Base-by-base conservation (phyloP, 257 asterid species). In the Ilex asprella region DNA sequence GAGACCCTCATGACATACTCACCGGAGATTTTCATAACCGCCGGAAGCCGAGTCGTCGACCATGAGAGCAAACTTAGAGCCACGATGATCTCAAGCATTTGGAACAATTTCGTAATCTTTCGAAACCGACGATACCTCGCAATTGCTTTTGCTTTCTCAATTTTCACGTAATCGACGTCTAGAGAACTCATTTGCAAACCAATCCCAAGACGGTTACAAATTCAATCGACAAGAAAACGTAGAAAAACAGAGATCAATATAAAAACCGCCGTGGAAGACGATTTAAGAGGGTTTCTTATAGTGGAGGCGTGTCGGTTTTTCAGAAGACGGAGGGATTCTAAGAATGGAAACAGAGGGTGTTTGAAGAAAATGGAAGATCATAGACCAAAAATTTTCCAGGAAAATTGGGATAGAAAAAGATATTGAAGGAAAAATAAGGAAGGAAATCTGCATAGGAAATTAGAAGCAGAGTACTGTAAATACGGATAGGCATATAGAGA, bases 21-120 rank as follows among this genome's bases (percentile, higher is more conserved):
- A 21, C 43, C 65, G 30, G 57, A 27, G 39, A 44, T 3, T 29
- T 35, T 49, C 10, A 61, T 14, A 27, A 29, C 30, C 5, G 66
- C 15, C 30, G 58, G 66, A 32, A 61, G 57, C 8, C 7, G 39
- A 47, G 58, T 50, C 44, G 56, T 47, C 43, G 46, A 61, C 66
- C 41, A 61, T 4, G 57, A 50, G 21, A 61, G 16, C 16, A 61
- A 50, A 30, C 30, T 31, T 10, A 61, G 55, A 16, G 57, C 46
- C 30, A 53, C 5, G 10, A 14, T 29, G 15, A 53, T 14, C 15
- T 53, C 30, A 10, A 16, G 10, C 29, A 53, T 15, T 10, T 53
- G 27, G 29, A n/a, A 16, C 11, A 53, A 5, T 14, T 53, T 53
- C 10, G 30, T 2, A 10, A 53, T 15, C 57, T 10, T 53, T 14